Evolutionary conservation across 2,329 filamentous ascomycete species (phyloP).

Genomic region (Ophiocordyceps camponoti-rufipedis): DNA sequence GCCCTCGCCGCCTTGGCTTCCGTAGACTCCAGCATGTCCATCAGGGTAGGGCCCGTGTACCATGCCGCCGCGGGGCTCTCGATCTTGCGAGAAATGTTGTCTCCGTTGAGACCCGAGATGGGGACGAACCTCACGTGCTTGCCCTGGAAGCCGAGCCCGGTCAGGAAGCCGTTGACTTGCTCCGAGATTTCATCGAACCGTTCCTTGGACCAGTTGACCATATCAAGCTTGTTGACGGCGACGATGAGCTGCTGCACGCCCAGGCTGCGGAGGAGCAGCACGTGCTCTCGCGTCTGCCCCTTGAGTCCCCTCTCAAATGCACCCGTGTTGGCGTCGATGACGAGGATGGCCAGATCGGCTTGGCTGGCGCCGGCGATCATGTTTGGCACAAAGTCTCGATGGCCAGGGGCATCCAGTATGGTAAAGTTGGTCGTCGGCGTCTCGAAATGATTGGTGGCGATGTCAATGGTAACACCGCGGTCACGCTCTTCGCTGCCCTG

Average conservation of each 20-base stretch:
- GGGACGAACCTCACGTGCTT: slow-evolving; percentile 79
- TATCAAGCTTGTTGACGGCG: slow-evolving; percentile 90
- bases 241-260: slow-evolving; percentile 79
- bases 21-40: slow-evolving; percentile 72
- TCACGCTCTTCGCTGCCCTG: slow-evolving; percentile 77
- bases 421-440: slow-evolving; percentile 78
- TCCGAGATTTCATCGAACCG: slow-evolving; percentile 73
- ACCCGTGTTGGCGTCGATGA: slow-evolving; percentile 78
- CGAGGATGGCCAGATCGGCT: slow-evolving; percentile 86
- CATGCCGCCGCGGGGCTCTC: slow-evolving; percentile 43
- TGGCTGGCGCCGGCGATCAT: slow-evolving; percentile 97
- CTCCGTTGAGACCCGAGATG: slow-evolving; percentile 73
- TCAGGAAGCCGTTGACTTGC: slow-evolving; percentile 69
- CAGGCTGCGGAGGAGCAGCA: slow-evolving; percentile 74
- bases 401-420: slow-evolving; percentile 86
- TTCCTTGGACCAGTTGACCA: slow-evolving; percentile 62
- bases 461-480: slow-evolving; percentile 88
- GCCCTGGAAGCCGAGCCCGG: slow-evolving; percentile 59
- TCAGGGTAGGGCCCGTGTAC: slow-evolving; percentile 64
- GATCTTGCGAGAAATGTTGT: slow-evolving; percentile 55
- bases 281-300: slow-evolving; percentile 89
- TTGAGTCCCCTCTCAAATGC: slow-evolving; percentile 88
- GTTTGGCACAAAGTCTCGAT: slow-evolving; percentile 91
- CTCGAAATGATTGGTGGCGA: slow-evolving; percentile 87
- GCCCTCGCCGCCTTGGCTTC: slow-evolving; percentile 49